phyloP scores from a whole-genome alignment of 768 basidiomycete genomes.

The Mycena alexandri region DNA sequence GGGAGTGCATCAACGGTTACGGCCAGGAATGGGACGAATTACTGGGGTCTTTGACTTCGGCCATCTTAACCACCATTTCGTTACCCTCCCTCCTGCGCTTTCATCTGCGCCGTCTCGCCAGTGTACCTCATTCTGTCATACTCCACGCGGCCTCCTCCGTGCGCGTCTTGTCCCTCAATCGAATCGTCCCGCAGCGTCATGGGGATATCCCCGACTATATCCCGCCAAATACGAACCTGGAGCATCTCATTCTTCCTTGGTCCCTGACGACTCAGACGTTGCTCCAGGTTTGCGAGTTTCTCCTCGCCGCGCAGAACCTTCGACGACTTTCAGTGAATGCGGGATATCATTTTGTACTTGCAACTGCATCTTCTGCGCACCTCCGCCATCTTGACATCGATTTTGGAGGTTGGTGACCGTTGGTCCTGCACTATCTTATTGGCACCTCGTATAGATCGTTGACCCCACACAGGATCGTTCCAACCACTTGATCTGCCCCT shows the following conservation, averaged over 20 bases:
- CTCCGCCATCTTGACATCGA: background rate
- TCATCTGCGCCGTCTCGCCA: conserved; percentile 8
- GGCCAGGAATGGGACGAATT: background rate
- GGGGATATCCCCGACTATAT: background rate
- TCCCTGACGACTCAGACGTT: background rate
- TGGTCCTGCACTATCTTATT: background rate
- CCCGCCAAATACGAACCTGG: background rate
- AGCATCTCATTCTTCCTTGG: background rate
- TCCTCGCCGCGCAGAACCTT: conserved; percentile 2
- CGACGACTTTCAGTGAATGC: background rate
- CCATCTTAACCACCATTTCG: background rate
- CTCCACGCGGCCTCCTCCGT: conserved; percentile 13
- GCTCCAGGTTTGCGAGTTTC: background rate
- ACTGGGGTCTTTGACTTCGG: background rate
- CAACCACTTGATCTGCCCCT: conserved; percentile 1
- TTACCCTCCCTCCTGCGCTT: conserved; percentile 2
- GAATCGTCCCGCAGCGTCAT: background rate
- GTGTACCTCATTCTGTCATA: background rate
- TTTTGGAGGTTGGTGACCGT: background rate
- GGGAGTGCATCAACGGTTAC: background rate
- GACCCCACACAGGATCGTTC: background rate
- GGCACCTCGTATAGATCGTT: background rate
- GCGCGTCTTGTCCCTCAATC: conserved; percentile 2
- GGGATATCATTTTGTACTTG: background rate
- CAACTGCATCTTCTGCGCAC: background rate